Evolutionary conservation across 768 basidiomycete species (phyloP), one percentile per base, ranked within the genome.

Genomic region (Sporobolomyces roseus): DNA sequence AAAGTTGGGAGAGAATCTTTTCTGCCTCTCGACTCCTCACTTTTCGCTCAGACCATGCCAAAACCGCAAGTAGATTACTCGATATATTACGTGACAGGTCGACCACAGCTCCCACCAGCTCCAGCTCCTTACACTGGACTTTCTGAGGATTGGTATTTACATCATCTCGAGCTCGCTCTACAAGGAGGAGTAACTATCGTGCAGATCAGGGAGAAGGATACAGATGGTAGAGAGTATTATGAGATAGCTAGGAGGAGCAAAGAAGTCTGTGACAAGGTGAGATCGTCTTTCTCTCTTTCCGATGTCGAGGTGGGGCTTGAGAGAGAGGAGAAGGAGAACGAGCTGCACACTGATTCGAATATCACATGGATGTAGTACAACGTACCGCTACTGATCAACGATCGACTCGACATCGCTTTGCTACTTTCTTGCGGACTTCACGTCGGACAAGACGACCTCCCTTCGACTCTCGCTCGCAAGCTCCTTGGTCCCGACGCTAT

Each of bases 181-280:
- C 80, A 85, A 76, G 93, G 93, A 14, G 93, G 92, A 3, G 91
- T 94, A 1, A 92, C 91, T 2, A 76, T 93, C 53, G 90, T 96
- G 7, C 93, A 96, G 53, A 36, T 68, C 49, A 19, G 73, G 43
- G 93, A 97, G 79, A 97, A 97, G 78, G 78, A 84, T 16, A 79
- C 83, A 0, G 91, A 93, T 68, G 93, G 91, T 0, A 83, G 83
- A 29, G 89, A 92, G 89, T 93, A 94, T 75, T 83, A 91, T 63
- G 81, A 85, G 65, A 82, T 93, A 64, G 92, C 92, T 0, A 77
- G 76, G 52, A 80, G 82, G 72, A 87, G 86, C 21, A 90, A 92
- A 77, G 80, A 74, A 23, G 78, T 97, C 8, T 92, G 90, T 74
- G 83, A 85, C 71, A 83, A 83, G 70, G 81, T 79, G 64, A 53